Percentiles rank a stretch among this genome's conserved stretches.
These are phyloP conservation scores for Phanerochaete sordida DNA, from an alignment of 768 basidiomycete genomes.

Conservation along the genomic window DNA sequence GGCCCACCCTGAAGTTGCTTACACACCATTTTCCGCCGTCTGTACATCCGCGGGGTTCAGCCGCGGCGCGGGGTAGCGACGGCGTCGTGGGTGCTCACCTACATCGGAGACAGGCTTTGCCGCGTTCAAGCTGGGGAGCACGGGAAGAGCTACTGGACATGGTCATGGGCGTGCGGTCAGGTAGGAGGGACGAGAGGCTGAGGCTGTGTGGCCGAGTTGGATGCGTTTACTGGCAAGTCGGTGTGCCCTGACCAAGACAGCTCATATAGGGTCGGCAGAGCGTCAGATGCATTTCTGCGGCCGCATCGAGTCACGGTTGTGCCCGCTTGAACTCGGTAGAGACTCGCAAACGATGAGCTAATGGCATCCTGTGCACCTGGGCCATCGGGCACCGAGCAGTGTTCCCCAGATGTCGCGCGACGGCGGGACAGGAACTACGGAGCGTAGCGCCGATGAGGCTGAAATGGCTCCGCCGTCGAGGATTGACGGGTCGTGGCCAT, in stretches of 20 bases:
- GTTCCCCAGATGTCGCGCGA: background rate
- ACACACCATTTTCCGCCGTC: slow-evolving; percentile 48
- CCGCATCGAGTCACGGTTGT: background rate
- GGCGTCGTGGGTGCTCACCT: slow-evolving; percentile 31
- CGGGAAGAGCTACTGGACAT: slow-evolving; percentile 19
- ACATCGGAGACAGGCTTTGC: slow-evolving; percentile 51
- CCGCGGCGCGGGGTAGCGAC: background rate
- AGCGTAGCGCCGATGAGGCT: background rate
- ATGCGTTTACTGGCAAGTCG: background rate
- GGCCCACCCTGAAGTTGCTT: background rate
- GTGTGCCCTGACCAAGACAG: background rate
- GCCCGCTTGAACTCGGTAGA: background rate
- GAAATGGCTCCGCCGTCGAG: background rate
- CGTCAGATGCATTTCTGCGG: background rate
- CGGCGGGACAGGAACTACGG: background rate
- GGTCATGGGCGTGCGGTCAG: background rate
- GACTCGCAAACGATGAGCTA: background rate
- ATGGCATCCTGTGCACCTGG: background rate
- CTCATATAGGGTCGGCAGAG: slow-evolving; percentile 1
- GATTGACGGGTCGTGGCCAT: too few relatives aligned
- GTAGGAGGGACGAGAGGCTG: background rate
- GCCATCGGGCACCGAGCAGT: background rate
- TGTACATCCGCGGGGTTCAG: slow-evolving; percentile 14
- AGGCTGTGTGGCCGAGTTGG: background rate
- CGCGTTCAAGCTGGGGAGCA: slow-evolving; percentile 35